Evolutionary conservation across 345 rosid species (phyloP).

Genomic region (Murraya koenigii): DNA sequence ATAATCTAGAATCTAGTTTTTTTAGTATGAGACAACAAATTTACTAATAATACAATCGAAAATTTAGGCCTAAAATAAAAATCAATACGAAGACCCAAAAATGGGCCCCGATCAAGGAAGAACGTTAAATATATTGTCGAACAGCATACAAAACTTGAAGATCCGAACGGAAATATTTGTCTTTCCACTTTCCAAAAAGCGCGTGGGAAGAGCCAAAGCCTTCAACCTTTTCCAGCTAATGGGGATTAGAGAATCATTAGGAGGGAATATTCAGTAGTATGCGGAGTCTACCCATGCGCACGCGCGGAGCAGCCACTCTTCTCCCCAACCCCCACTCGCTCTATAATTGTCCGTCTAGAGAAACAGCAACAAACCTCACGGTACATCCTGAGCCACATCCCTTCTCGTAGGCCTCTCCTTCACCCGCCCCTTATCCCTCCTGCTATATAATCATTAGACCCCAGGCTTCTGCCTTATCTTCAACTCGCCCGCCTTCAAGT

Average conservation of each 20-base stretch:
- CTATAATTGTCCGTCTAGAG: constrained; percentile 8
- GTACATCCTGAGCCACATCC: constrained; percentile 15
- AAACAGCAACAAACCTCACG: constrained; percentile 8
- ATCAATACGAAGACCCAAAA: too few species aligned
- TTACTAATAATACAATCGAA: too few species aligned
- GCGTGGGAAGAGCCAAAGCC: background rate
- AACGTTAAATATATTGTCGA: too few species aligned
- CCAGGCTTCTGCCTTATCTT: constrained; percentile 1
- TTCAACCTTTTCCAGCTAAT: background rate
- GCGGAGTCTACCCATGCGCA: background rate
- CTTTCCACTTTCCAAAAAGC: background rate
- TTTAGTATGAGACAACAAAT: too few species aligned
- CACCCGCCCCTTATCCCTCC: constrained; percentile 36
- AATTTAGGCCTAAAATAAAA: too few species aligned
- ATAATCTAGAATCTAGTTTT: too few species aligned
- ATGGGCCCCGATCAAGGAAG: too few species aligned
- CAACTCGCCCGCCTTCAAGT: background rate
- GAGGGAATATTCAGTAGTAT: too few species aligned
- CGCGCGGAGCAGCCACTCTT: background rate
- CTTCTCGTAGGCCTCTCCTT: constrained; percentile 10
- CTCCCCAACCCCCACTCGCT: background rate
- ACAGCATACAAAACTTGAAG: too few species aligned
- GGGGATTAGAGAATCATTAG: background rate
- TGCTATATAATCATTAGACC: constrained; percentile 24
- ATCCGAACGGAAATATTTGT: background rate